Percentiles rank a stretch among this genome's conserved stretches.
Evolutionary conservation across 169 alveolate species (phyloP).

Genomic region (Plasmodium knowlesi): DNA sequence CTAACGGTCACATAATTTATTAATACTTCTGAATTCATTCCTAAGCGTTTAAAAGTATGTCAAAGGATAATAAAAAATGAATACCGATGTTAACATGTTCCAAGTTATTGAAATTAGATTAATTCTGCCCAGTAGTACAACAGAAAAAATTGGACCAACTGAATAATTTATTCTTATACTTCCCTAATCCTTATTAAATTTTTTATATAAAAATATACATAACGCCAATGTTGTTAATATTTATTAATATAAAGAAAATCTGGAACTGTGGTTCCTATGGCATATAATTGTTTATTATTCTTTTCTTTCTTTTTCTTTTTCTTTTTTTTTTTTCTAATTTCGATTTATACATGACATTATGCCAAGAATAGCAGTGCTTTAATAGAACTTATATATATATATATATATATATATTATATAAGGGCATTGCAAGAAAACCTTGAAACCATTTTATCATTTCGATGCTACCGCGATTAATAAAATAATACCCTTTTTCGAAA

Average conservation of each 20-base stretch:
- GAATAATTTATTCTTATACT: background rate
- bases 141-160: background rate
- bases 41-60: background rate
- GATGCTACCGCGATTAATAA: background rate
- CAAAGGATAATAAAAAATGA: background rate
- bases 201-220: too few species aligned
- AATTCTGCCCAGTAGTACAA: background rate
- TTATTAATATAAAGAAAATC: background rate
- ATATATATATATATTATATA: too few species aligned
- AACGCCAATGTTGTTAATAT: background rate
- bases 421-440: background rate
- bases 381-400: too few species aligned
- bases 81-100: background rate
- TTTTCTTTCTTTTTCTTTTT: background rate
- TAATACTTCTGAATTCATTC: background rate
- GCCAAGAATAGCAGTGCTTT: background rate
- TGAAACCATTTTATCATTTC: background rate
- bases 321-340: too few species aligned
- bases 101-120: background rate
- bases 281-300: too few species aligned
- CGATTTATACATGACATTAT: background rate
- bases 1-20: background rate
- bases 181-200: background rate
- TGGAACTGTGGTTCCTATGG: background rate
- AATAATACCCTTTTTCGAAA: background rate